Conservation (phyloP, 257 asterid genomes). For the Solanum corneliomulleri region DNA sequence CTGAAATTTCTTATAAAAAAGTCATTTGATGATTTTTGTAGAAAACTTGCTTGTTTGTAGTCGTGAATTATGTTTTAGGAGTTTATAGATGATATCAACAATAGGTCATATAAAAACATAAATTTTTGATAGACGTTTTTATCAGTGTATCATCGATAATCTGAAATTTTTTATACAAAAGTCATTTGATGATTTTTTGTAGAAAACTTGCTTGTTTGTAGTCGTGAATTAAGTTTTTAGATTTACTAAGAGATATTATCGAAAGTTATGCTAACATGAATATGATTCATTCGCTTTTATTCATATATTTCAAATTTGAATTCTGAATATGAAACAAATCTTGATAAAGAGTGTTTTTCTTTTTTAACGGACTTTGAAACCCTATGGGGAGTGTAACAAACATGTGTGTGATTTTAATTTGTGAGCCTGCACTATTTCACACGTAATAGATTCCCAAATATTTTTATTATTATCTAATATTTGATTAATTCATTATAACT, state of each 20-base stretch:
- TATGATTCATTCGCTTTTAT: not conserved
- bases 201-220: not conserved
- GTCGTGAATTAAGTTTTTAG: not conserved
- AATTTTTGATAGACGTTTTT: not conserved
- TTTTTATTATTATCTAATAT: not conserved
- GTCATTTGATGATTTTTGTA: not conserved
- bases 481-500: not conserved
- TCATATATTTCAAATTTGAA: not conserved
- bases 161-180: too few species aligned
- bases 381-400: not conserved
- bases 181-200: not conserved
- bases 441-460: not conserved
- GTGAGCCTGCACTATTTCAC: not conserved
- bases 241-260: not conserved
- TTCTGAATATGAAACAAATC: not conserved
- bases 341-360: not conserved
- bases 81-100: not conserved
- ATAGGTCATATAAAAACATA: not conserved
- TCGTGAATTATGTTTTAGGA: not conserved
- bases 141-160: rapidly evolving
- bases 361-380: not conserved
- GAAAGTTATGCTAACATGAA: not conserved
- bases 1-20: too few species aligned
- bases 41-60: not conserved
- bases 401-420: not conserved